These are phyloP conservation scores for Neurospora crassa DNA, from an alignment of 2,329 filamentous ascomycete species.

Conservation along the genomic window DNA sequence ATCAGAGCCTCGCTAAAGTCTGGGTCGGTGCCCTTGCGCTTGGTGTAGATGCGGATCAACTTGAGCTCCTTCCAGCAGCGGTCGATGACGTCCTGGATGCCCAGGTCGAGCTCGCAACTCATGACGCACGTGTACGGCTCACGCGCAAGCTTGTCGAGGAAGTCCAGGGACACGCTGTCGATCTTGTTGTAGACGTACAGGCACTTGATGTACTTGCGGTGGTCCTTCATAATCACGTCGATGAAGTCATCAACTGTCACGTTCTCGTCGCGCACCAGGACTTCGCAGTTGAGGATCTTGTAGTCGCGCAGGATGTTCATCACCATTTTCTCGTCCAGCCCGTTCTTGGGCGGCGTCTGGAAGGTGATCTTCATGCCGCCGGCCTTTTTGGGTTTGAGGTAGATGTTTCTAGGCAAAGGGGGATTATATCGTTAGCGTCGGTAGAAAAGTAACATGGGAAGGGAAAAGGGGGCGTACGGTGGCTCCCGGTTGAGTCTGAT, in stretches of 20 bases:
- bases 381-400: conserved; percentile 89
- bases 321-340: conserved; percentile 94
- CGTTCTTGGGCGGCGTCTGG: conserved; percentile 67
- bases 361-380: conserved; percentile 99
- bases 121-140: conserved; percentile 95
- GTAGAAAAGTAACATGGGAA: not conserved
- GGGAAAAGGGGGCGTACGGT: conserved; percentile 48
- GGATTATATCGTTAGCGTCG: too few species aligned
- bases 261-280: conserved; percentile 88
- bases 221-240: conserved; percentile 98
- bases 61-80: conserved; percentile 89
- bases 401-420: conserved; percentile 64
- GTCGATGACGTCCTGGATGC: conserved; percentile 87
- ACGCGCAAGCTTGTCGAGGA: conserved; percentile 81
- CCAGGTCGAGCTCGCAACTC: conserved; percentile 92
- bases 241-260: conserved; percentile 97
- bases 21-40: conserved; percentile 85
- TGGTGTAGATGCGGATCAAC: conserved; percentile 90
- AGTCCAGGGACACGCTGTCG: conserved; percentile 86
- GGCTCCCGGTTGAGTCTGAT: conserved; percentile 88
- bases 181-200: conserved; percentile 99
- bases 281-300: conserved; percentile 96
- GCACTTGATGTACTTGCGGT: conserved; percentile 91
- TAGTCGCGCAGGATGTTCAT: conserved; percentile 97
- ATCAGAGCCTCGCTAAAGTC: conserved; percentile 89